phyloP scores from a whole-genome alignment of 2,329 filamentous ascomycete genomes.

The Hymenoscyphus albidus region DNA sequence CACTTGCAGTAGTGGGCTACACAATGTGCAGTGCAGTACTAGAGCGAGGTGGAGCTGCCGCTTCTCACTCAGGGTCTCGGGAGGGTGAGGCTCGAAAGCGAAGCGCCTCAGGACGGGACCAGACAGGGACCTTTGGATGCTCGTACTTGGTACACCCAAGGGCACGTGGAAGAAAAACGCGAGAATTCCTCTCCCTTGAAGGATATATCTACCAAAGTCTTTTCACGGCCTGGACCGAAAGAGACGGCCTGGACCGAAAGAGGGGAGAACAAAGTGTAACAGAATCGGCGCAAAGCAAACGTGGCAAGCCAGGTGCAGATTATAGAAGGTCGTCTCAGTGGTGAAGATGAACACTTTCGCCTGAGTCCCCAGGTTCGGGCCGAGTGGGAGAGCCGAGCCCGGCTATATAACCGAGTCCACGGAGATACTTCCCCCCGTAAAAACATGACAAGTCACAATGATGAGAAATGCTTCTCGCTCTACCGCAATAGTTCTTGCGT shows the following conservation, averaged over 20 bases:
- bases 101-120: too few species aligned
- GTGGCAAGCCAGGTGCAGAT: not conserved
- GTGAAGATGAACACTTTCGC: too few species aligned
- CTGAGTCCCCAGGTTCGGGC: not conserved
- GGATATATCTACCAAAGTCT: not conserved
- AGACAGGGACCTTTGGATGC: not conserved
- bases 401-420: not conserved
- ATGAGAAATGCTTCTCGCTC: not conserved
- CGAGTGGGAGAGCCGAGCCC: not conserved
- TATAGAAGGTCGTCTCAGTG: too few species aligned
- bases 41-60: too few species aligned
- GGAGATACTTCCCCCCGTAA: not conserved
- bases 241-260: not conserved
- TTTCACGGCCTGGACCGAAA: not conserved
- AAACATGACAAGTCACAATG: slow-evolving; percentile 1
- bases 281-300: not conserved
- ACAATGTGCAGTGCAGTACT: too few species aligned
- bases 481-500: not conserved
- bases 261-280: not conserved
- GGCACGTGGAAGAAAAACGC: not conserved
- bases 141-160: not conserved
- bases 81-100: too few species aligned
- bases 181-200: not conserved
- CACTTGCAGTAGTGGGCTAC: too few species aligned
- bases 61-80: too few species aligned